Evolutionary conservation across 1,284 basidiomycete species (phyloP).

Genomic region (Porodaedalea pini): DNA sequence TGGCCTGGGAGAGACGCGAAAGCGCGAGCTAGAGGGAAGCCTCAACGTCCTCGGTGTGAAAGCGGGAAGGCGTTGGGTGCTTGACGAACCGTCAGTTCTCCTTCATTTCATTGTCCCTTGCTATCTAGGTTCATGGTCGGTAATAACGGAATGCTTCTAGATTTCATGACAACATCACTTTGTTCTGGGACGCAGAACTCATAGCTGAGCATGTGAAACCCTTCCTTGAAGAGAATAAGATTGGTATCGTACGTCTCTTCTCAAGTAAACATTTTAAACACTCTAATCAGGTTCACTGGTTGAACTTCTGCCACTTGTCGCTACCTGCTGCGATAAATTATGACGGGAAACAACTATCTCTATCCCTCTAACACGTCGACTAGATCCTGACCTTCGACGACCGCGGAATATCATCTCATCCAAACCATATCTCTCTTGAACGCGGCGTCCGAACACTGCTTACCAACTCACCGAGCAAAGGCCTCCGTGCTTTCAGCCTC

Average conservation of each 20-base stretch:
- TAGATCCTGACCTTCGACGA: conserved; percentile 92
- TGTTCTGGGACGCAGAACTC: conserved; percentile 59
- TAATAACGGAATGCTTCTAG: neutral
- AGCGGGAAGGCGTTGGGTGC: conserved; percentile 49
- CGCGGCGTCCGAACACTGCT: conserved; percentile 48
- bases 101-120: conserved; percentile 10
- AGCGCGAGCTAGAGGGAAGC: conserved; percentile 63
- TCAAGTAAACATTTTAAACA: conserved; percentile 6
- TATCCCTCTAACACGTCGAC: too few relatives aligned
- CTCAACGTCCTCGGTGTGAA: conserved; percentile 71
- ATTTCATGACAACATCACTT: conserved; percentile 75
- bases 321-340: neutral
- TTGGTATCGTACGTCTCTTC: conserved; percentile 54
- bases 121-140: neutral
- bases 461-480: conserved; percentile 24
- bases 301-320: neutral
- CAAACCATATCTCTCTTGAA: conserved; percentile 85
- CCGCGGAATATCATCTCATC: conserved; percentile 79
- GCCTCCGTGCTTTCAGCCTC: conserved; percentile 51
- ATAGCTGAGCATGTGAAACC: conserved; percentile 60
- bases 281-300: neutral
- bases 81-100: conserved; percentile 69
- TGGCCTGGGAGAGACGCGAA: conserved; percentile 67
- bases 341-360: too few relatives aligned
- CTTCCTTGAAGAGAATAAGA: conserved; percentile 57